Base-by-base conservation (phyloP, 176 grass and related monocot genomes). In the Oryza glaberrima region DNA sequence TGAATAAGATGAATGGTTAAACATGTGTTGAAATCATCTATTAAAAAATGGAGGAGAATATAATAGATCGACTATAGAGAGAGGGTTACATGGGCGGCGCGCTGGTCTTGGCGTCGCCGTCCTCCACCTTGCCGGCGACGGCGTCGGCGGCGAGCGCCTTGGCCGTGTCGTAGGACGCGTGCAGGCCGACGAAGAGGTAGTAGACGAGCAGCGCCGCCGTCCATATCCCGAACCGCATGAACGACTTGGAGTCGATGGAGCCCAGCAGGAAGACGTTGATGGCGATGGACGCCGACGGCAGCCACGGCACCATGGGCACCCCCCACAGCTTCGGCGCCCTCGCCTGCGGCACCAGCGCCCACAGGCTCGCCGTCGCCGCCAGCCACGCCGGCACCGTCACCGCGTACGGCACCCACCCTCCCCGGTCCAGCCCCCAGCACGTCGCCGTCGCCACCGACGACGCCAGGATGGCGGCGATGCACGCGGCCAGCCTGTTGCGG, bases 201-300 rank as follows among this genome's bases (percentile, higher is more conserved):
- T 99, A 96, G 1, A 94, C 54, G 34, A 99, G 79, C 76, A 96
- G 88, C 49, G 64, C 43, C 4, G 8, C 77, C 19, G 86, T 91
- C 96, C 96, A 99, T 47, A 92, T 30, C 22, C 90, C 91, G 82
- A 99, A 99, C 66, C 93, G 65, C 77, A 77, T 69, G 82, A 94
- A 99, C 8, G 96, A 99, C 40, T 84, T 88, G 61, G 43, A 6
- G 83, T 99, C 93, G 79, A 99, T 99, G 75, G 96, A 99, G 0
- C 96, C 96, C 6, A 99, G 87, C 68, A 99, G 82, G 86, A 99
- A 99, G 13, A 99, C 48, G 75, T 96, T 99, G 65, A 99, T 88
- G 78, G 87, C 76, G 56, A 95, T 93, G 52, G 94, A 93, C 17
- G 84, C 90, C 20, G 91, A 91, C 72, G 94, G 90, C 76, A 95